phyloP scores from a whole-genome alignment of 208 protist genomes.

The Trypanosoma melophagium region DNA sequence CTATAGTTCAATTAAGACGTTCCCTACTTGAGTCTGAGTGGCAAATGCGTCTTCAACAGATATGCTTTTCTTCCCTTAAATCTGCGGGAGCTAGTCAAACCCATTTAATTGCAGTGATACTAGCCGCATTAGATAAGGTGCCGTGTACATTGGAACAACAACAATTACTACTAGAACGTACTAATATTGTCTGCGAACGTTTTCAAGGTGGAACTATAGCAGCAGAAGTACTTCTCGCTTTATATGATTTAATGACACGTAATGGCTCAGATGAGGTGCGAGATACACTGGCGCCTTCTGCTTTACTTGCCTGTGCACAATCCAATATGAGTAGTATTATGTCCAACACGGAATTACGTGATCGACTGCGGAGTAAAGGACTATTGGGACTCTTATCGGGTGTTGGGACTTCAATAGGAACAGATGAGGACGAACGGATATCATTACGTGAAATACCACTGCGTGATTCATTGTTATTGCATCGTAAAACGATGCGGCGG shows the following conservation, averaged over 20 bases:
- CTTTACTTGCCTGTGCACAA: slow-evolving; percentile 14
- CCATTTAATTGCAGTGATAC: slow-evolving; percentile 21
- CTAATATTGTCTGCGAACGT: slow-evolving; percentile 17
- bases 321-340: slow-evolving; percentile 18
- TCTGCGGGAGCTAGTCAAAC: slow-evolving; percentile 16
- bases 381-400: slow-evolving; percentile 21
- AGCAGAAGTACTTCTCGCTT: slow-evolving; percentile 44
- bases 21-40: slow-evolving; percentile 19
- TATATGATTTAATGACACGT: slow-evolving; percentile 30
- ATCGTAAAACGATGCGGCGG: slow-evolving; percentile 20
- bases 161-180: slow-evolving; percentile 17
- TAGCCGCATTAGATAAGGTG: slow-evolving; percentile 20
- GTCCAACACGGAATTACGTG: slow-evolving; percentile 23
- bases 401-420: slow-evolving; percentile 1
- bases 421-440: slow-evolving; percentile 1
- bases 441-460: slow-evolving; percentile 17
- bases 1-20: slow-evolving; percentile 24
- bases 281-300: slow-evolving; percentile 20
- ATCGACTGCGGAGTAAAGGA: slow-evolving; percentile 27
- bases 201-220: slow-evolving; percentile 27
- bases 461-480: slow-evolving; percentile 25
- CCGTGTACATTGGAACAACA: slow-evolving; percentile 22
- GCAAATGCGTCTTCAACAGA: slow-evolving; percentile 21
- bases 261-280: background rate
- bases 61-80: slow-evolving; percentile 12